Base-by-base conservation (phyloP, 1,139 yeast genomes). In the Pneumocystis murina region DNA sequence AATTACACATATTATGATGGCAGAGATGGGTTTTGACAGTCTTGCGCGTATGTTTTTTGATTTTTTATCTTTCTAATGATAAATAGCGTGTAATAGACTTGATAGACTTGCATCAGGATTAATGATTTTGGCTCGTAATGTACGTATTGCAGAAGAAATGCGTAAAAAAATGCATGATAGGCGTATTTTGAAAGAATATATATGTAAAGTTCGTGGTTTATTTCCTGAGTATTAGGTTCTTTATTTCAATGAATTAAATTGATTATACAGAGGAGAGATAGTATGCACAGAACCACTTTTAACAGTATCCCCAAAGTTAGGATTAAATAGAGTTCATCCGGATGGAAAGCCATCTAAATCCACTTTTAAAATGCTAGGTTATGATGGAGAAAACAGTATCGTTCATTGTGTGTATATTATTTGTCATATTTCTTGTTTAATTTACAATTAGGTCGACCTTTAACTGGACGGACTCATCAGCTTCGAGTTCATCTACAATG, bases 391-490 rank as follows among this genome's bases (percentile, higher is more conserved):
- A 6, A 76, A 85, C 0, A 82, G 95, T 65, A 78, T 92, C 48
- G 96, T 92, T 2, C 79, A 84, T 65, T 48, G 55, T 48, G 16
- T 48, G 55, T 24, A 20, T 66, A 67, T 7, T 20, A 24, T 40
- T 39, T 39, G 7, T 14, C 28, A 24, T 58, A 39, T 40, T 40
- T 39, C 8, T 48, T 48, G 14, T 48, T 48, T 48, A 48, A 48
- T 24, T 24, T 48, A 24, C 16, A 24, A 48, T 48, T 40, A 60
- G 91, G 97, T 73, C 80, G 77, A 66, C 98, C 98, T 0, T 75
- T 81, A 24, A 91, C 98, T 0, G 98, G 98, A 0, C 79, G 98
- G 70, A 88, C 97, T 0, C 98, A 92, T 73, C 98, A 92, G 72
- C 89, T 92, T 62, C 77, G 98, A 64, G 96, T 92, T 0, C 98